Evolutionary conservation across 2,329 filamentous ascomycete genomes (phyloP), one percentile per base, ranked within the genome.

Genomic region (Penicillium sp.): DNA sequence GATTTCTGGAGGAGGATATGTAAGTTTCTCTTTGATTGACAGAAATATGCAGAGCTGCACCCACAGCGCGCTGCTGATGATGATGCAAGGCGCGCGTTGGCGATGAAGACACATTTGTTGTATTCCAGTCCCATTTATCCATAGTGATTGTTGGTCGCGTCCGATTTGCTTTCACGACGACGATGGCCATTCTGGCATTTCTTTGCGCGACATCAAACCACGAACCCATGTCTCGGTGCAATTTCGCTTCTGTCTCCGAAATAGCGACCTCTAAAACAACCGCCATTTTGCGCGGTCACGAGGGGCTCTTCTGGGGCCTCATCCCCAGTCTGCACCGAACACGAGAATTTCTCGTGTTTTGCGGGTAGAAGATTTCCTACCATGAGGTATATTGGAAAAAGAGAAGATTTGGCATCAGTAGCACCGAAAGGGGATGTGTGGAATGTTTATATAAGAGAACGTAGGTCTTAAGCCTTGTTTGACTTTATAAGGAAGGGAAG

Each of bases 141-240:
- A 36, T 6, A 36, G 6, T 17, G 35, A n/a, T 15, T 3, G 35
- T n/a, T 36, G 15, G 17, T 8, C 15, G 17, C 13, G 17, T 35
- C 0, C 7, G 7, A 1, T 8, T 36, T 36, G 15, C 7, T 2
- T n/a, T 36, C n/a, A n/a, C n/a, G 17, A n/a, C 3, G 1, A 13
- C 5, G 15, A 36, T 36, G 17, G 35, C 35, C 7, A n/a, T 36
- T 36, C 5, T 15, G 3, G 38, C 10, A 41, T 41, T 41, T 19
- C 19, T 3, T 1, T 6, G 21, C 38, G 38, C 10, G 10, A 2
- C 1, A 13, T 42, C 6, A 8, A 15, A 12, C 12, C 21, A 42
- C 12, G 19, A 9, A 19, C 9, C 36, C n/a, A 38, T 23, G 6
- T 41, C 19, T 41, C 39, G 6, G 19, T 39, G n/a, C 9, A 19